These are phyloP conservation scores for Yamadazyma takamatsuzukensis DNA, from an alignment of 805 yeast species.

Conservation along the genomic window DNA sequence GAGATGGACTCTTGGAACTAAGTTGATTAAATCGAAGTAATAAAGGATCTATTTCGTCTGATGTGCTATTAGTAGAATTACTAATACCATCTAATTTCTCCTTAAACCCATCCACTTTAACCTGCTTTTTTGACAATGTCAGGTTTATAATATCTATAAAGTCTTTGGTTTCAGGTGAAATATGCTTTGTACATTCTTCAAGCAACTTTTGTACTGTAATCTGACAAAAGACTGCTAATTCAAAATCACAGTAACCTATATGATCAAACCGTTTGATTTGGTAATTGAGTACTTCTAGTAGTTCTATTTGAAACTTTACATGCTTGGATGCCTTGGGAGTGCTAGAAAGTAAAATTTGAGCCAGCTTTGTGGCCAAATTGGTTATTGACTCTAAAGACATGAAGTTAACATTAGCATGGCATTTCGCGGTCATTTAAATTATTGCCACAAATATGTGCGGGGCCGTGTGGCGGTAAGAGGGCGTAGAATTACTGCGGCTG, in stretches of 20 bases:
- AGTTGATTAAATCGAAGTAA: conserved; percentile 23
- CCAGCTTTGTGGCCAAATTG: too few species aligned
- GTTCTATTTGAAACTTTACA: conserved; percentile 24
- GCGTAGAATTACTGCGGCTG: too few species aligned
- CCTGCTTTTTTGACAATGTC: conserved; percentile 15
- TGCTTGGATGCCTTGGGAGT: conserved; percentile 15
- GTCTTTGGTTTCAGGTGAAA: conserved; percentile 13
- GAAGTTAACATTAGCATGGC: too few species aligned
- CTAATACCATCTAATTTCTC: not conserved
- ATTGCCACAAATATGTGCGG: too few species aligned
- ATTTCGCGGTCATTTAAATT: too few species aligned
- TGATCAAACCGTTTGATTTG: conserved; percentile 25
- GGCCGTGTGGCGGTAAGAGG: too few species aligned
- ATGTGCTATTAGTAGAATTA: not conserved
- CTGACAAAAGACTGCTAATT: conserved; percentile 30
- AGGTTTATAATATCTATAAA: conserved; percentile 14
- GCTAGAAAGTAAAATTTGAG: conserved; percentile 1
- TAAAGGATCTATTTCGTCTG: conserved; percentile 17
- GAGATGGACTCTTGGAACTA: not conserved
- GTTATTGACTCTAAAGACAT: too few species aligned
- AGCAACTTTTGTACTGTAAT: conserved; percentile 9
- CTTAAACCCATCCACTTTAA: conserved; percentile 1
- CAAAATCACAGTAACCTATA: conserved; percentile 36
- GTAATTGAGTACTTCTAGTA: conserved; percentile 32
- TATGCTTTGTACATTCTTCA: conserved; percentile 6